Percentiles rank a stretch among this genome's conserved stretches.
These are phyloP conservation scores for Debaryomyces tyrocola DNA, from an alignment of 805 yeast species.

Conservation along the genomic window DNA sequence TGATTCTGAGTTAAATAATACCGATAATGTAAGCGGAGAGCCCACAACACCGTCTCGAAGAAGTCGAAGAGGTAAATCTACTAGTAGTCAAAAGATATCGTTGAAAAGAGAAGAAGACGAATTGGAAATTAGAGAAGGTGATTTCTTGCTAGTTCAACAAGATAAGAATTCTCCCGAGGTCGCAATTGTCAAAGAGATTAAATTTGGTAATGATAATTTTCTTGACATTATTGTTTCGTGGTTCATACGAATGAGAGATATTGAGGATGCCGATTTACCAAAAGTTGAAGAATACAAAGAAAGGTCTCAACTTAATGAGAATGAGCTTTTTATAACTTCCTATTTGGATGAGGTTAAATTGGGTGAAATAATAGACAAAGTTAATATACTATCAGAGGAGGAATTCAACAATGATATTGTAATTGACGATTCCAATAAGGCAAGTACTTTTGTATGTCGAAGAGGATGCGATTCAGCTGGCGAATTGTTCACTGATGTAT, in stretches of 20 bases:
- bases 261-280: slow-evolving; percentile 24
- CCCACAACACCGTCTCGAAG: slow-evolving; percentile 13
- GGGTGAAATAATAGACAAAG: slow-evolving; percentile 42
- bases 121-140: slow-evolving; percentile 52
- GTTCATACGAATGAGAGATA: slow-evolving; percentile 45
- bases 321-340: slow-evolving; percentile 59
- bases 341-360: slow-evolving; percentile 45
- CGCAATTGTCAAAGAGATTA: slow-evolving; percentile 52
- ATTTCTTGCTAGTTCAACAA: slow-evolving; percentile 43
- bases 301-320: slow-evolving; percentile 19
- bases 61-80: slow-evolving; percentile 17
- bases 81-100: slow-evolving; percentile 15
- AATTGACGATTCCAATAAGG: slow-evolving; percentile 34
- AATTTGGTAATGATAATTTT: slow-evolving; percentile 48
- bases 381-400: slow-evolving; percentile 40
- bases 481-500: slow-evolving; percentile 29
- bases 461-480: slow-evolving; percentile 41
- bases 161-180: slow-evolving; percentile 33
- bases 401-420: slow-evolving; percentile 30
- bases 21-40: not conserved
- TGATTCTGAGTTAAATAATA: not conserved
- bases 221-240: slow-evolving; percentile 50
- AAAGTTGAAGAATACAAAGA: slow-evolving; percentile 12
- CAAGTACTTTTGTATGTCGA: slow-evolving; percentile 38
- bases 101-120: slow-evolving; percentile 48